Evolutionary conservation across 2,329 filamentous ascomycete species (phyloP).

Genomic region (Orbilia brochopaga): DNA sequence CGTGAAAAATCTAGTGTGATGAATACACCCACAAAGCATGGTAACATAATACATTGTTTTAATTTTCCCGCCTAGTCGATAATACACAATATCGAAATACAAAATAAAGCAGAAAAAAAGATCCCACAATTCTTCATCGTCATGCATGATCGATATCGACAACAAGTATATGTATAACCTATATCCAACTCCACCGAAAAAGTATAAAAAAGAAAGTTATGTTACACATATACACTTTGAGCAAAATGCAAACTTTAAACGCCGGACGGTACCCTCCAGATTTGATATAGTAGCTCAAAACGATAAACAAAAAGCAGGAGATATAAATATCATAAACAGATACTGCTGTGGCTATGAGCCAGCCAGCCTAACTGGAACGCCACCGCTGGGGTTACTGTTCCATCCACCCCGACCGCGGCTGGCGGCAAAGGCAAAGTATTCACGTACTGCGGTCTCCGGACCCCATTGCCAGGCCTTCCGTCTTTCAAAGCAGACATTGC

Average conservation of each 20-base stretch:
- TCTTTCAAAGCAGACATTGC: no score
- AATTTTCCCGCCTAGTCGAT: no score
- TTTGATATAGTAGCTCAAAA: not conserved
- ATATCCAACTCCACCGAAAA: conserved; percentile 7
- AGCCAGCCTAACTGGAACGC: no score
- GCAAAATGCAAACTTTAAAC: not conserved
- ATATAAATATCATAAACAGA: conserved; percentile 4
- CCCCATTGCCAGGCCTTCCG: no score
- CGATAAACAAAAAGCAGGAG: conserved; percentile 9
- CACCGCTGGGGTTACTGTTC: no score
- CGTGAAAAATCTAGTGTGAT: no score
- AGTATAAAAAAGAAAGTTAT: conserved; percentile 2
- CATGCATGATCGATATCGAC: not conserved
- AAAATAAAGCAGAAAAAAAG: not conserved
- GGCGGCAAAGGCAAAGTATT: no score
- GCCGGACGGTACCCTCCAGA: conserved; percentile 4
- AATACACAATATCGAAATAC: not conserved
- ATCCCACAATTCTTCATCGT: no score
- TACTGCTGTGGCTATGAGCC: not conserved
- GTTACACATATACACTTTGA: conserved; percentile 36
- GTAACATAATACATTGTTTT: no score
- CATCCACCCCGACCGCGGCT: no score
- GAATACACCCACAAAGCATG: not conserved
- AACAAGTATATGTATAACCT: conserved; percentile 1
- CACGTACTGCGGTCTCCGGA: no score